A percentile compares a stretch with the other conserved stretches of the same genome.
These are phyloP conservation scores for Metarhizium brunneum DNA, from an alignment of 2,329 filamentous ascomycete genomes.

Conservation along the genomic window DNA sequence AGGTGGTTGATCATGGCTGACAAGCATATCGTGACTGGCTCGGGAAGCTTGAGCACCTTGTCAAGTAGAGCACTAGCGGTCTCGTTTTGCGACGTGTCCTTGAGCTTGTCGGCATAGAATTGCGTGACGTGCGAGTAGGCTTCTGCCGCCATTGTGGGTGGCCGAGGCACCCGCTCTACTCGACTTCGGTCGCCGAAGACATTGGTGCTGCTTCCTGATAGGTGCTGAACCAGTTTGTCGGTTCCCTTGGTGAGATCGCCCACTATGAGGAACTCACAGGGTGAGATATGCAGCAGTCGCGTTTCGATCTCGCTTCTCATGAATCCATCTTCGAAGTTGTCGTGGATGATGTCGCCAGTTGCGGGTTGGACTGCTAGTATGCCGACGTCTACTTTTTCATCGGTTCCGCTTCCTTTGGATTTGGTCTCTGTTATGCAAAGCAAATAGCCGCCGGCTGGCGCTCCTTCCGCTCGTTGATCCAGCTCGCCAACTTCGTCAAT, in stretches of 20 bases:
- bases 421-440: constrained; percentile 88
- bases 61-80: constrained; percentile 62
- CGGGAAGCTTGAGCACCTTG: constrained; percentile 75
- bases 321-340: constrained; percentile 93
- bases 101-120: constrained; percentile 85
- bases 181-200: constrained; percentile 87
- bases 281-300: constrained; percentile 85
- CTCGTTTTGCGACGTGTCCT: constrained; percentile 46
- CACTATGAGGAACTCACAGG: constrained; percentile 89
- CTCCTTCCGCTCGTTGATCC: constrained; percentile 37
- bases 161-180: constrained; percentile 67
- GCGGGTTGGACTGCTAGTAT: constrained; percentile 90
- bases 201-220: constrained; percentile 82
- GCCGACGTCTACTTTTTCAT: constrained; percentile 88
- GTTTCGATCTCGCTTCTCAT: constrained; percentile 97
- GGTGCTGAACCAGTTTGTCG: constrained; percentile 82
- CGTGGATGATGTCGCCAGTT: constrained; percentile 92
- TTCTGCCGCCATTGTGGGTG: constrained; percentile 74
- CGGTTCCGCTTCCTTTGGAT: constrained; percentile 67
- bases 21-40: constrained; percentile 81
- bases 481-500: constrained; percentile 86
- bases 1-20: constrained; percentile 95
- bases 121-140: constrained; percentile 81
- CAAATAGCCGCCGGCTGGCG: constrained; percentile 70
- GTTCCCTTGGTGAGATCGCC: constrained; percentile 84